Conservation (phyloP, 1,284 basidiomycete species). For the Rugosomyces carneus region DNA sequence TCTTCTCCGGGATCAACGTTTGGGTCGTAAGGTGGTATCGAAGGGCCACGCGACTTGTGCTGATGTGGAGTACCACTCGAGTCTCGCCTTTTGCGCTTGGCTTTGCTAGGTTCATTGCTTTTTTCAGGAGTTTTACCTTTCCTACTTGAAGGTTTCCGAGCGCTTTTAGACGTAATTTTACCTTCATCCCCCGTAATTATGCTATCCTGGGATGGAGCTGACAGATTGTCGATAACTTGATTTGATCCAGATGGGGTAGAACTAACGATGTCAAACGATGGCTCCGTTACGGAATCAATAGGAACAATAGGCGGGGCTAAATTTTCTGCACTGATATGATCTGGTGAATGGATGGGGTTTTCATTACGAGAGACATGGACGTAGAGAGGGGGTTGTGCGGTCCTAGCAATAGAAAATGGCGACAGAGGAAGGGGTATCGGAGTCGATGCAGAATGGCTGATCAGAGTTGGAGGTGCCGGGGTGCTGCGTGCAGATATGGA, state of each 20-base stretch:
- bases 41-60: conserved; percentile 32
- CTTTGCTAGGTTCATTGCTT: conserved; percentile 7
- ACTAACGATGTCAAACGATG: neutral
- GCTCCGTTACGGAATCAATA: neutral
- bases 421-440: neutral
- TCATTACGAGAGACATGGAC: conserved; percentile 1
- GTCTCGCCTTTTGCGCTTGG: conserved; percentile 19
- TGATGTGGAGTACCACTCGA: conserved; percentile 18
- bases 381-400: conserved; percentile 2
- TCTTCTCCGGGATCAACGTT: conserved; percentile 64
- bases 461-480: conserved; percentile 10
- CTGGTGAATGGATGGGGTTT: neutral
- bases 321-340: conserved; percentile 10
- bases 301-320: neutral
- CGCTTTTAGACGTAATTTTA: neutral
- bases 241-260: neutral
- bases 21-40: conserved; percentile 48
- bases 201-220: neutral
- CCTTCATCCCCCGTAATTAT: neutral
- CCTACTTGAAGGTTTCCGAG: conserved; percentile 12
- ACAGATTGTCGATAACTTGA: neutral
- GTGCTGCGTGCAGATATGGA: conserved; percentile 6
- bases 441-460: conserved; percentile 1
- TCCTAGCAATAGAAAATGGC: neutral
- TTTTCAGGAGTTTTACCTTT: conserved; percentile 14